Conservation (phyloP, 257 asterid species). For the Lavandula angustifolia region DNA sequence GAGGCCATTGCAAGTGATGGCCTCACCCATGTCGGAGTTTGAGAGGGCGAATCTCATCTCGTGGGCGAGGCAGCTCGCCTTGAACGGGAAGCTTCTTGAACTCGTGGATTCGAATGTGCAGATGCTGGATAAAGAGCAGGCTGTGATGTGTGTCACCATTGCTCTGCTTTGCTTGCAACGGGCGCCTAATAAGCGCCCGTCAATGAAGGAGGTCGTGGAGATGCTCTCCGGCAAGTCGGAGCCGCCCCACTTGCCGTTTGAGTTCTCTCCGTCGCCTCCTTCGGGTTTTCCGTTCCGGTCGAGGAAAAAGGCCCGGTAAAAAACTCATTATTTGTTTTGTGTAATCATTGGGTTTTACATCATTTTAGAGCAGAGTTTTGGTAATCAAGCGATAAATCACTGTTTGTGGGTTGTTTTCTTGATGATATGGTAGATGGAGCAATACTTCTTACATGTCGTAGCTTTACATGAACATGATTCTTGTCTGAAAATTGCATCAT, state of each 20-base stretch:
- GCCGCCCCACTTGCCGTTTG: conserved; percentile 84
- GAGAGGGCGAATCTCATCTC: conserved; percentile 90
- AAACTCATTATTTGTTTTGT: neutral
- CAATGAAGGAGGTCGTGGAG: conserved; percentile 72
- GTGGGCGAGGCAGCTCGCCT: conserved; percentile 89
- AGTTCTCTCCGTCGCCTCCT: conserved; percentile 93
- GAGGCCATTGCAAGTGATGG: conserved; percentile 91
- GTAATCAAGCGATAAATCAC: conserved; percentile 27
- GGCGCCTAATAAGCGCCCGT: conserved; percentile 71
- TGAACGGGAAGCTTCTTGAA: conserved; percentile 68
- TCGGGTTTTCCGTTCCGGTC: conserved; percentile 70
- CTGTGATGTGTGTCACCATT: conserved; percentile 66
- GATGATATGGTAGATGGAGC: conserved; percentile 18
- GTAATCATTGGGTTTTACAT: conserved; percentile 13
- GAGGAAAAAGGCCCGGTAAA: conserved; percentile 62
- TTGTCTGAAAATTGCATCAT: conserved; percentile 4
- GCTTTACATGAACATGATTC: conserved; percentile 22
- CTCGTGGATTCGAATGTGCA: conserved; percentile 71
- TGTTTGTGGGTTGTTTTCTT: neutral
- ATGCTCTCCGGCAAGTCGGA: conserved; percentile 85
- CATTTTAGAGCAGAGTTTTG: conserved; percentile 19
- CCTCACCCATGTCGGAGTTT: conserved; percentile 88
- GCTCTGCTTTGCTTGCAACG: conserved; percentile 83
- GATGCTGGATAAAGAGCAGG: conserved; percentile 57
- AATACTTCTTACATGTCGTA: conserved; percentile 23